Conservation (phyloP, 2,329 filamentous ascomycete species). For the Talaromyces sp. region DNA sequence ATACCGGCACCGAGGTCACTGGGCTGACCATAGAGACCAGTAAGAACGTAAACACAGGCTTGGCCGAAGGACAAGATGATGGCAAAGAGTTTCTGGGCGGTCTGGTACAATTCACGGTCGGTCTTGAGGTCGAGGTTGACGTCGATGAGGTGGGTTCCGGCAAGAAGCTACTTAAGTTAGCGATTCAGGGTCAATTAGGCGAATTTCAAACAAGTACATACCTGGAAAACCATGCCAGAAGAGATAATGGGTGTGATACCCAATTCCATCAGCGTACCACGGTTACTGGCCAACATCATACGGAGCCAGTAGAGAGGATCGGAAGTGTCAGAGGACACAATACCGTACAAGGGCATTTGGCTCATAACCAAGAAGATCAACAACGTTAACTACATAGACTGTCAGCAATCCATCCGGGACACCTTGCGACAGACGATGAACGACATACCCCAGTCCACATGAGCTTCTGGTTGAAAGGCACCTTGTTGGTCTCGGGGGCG, state of each 20-base stretch:
- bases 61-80: conserved; percentile 97
- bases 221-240: conserved; percentile 98
- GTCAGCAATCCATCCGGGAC: conserved; percentile 18
- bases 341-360: conserved; percentile 98
- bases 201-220: conserved; percentile 27
- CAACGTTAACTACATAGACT: conserved; percentile 64
- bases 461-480: conserved; percentile 97
- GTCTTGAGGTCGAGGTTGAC: conserved; percentile 99
- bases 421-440: conserved; percentile 14
- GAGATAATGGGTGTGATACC: conserved; percentile 99
- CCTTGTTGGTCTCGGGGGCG: conserved; percentile 88
- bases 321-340: conserved; percentile 96
- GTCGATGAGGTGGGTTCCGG: conserved; percentile 98
- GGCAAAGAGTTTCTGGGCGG: conserved; percentile 96
- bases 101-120: conserved; percentile 99
- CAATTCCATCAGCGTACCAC: conserved; percentile 92
- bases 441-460: conserved; percentile 75
- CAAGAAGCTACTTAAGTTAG: conserved; percentile 64
- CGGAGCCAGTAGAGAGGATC: conserved; percentile 99
- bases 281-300: conserved; percentile 99
- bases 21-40: conserved; percentile 93
- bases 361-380: conserved; percentile 99
- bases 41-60: conserved; percentile 97
- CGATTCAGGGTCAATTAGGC: not conserved
- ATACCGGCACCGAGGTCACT: conserved; percentile 96